These are phyloP conservation scores for Aquilaria yunnanensis DNA, from an alignment of 345 rosid species.

Conservation along the genomic window DNA sequence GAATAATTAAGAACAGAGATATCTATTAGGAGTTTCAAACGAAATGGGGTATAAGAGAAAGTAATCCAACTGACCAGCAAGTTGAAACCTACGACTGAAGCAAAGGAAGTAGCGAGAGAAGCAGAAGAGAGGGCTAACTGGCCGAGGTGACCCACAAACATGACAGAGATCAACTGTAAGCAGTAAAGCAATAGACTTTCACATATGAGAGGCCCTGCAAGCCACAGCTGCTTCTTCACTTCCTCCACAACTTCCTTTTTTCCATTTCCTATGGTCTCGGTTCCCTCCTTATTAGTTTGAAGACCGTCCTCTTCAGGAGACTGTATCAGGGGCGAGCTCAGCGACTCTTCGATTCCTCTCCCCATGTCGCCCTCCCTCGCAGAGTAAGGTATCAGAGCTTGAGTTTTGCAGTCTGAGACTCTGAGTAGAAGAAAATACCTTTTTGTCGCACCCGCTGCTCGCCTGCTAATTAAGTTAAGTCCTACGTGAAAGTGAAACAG, in stretches of 20 bases:
- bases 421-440: too few species aligned
- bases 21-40: background rate
- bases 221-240: conserved; percentile 13
- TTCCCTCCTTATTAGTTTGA: background rate
- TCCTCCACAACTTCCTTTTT: conserved; percentile 6
- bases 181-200: conserved; percentile 7
- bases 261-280: background rate
- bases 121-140: conserved; percentile 34
- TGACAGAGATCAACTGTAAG: conserved; percentile 27
- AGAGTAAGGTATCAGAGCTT: background rate
- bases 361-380: conserved; percentile 2
- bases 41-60: background rate
- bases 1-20: background rate
- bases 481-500: too few species aligned
- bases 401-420: too few species aligned
- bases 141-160: conserved; percentile 31
- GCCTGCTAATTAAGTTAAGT: too few species aligned
- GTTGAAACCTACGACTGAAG: conserved; percentile 40
- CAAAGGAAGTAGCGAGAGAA: conserved; percentile 38
- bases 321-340: background rate
- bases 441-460: too few species aligned
- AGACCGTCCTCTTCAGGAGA: background rate
- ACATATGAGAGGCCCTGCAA: conserved; percentile 16
- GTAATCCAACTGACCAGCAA: conserved; percentile 21
- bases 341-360: conserved; percentile 4